Evolutionary conservation across 768 basidiomycete genomes (phyloP).

Genomic region (Gloeopeniophorella convolvens): DNA sequence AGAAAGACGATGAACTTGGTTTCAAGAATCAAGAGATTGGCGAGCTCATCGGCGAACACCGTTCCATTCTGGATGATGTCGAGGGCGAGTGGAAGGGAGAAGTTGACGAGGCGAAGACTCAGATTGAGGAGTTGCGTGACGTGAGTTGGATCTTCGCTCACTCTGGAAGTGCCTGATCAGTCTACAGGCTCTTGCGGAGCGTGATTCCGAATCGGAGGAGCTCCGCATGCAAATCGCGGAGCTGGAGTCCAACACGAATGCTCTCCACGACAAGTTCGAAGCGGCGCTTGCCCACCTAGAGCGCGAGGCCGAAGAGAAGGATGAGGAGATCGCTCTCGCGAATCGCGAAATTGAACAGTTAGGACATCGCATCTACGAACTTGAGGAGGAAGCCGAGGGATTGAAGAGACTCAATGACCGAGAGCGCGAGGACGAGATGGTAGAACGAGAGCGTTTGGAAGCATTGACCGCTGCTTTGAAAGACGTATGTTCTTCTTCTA

Average conservation of each 20-base stretch:
- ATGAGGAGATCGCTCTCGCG: conserved; percentile 64
- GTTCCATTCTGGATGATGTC: conserved; percentile 62
- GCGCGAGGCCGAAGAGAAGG: conserved; percentile 71
- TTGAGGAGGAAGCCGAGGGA: conserved; percentile 83
- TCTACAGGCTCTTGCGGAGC: conserved; percentile 62
- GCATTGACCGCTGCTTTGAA: conserved; percentile 68
- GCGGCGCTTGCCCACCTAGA: conserved; percentile 70
- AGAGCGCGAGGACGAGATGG: conserved; percentile 62
- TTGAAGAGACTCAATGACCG: conserved; percentile 65
- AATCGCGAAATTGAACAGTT: conserved; percentile 77
- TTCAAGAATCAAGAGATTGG: conserved; percentile 71
- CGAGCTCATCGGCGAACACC: conserved; percentile 69
- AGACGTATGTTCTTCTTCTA: conserved; percentile 45
- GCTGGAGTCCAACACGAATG: conserved; percentile 63
- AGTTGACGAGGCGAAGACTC: conserved; percentile 70
- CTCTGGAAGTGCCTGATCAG: neutral
- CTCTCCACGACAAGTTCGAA: conserved; percentile 70
- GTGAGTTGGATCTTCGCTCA: conserved; percentile 33
- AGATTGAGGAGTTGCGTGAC: conserved; percentile 74
- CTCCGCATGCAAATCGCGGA: conserved; percentile 69
- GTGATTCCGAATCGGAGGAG: conserved; percentile 72
- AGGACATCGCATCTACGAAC: conserved; percentile 66
- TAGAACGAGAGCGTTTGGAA: conserved; percentile 64
- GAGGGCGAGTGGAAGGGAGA: conserved; percentile 87
- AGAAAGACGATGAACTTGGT: conserved; percentile 84